These are phyloP conservation scores for Neopestalotiopsis rosae DNA, from an alignment of 2,329 filamentous ascomycete genomes.

Conservation along the genomic window DNA sequence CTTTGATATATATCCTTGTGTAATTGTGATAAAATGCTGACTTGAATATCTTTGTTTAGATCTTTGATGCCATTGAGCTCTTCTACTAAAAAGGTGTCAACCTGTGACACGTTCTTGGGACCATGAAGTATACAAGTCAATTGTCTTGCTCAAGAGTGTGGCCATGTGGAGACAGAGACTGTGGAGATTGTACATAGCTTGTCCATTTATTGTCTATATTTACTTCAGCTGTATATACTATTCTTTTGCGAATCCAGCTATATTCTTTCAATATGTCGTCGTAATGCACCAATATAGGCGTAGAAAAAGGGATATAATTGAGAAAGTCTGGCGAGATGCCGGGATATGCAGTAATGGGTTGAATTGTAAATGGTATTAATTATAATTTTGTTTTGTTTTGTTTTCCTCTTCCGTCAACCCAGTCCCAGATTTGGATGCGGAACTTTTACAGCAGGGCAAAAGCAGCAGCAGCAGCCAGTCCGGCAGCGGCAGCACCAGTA, in stretches of 20 bases:
- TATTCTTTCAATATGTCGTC: not conserved
- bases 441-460: not conserved
- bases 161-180: not conserved
- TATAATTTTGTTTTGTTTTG: not conserved
- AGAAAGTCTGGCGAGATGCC: not conserved
- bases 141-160: not conserved
- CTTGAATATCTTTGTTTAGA: constrained; percentile 18
- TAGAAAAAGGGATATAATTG: not conserved
- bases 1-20: not conserved
- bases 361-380: not conserved
- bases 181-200: constrained; percentile 4
- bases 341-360: not conserved
- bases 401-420: not conserved
- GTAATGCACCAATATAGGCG: not conserved
- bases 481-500: constrained; percentile 3
- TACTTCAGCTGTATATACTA: constrained; percentile 12
- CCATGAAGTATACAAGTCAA: not conserved
- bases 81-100: constrained; percentile 26
- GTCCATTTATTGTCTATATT: constrained; percentile 9
- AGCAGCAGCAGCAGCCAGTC: constrained; percentile 8
- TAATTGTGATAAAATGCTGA: not conserved
- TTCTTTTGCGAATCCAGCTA: not conserved
- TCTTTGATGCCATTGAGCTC: constrained; percentile 37
- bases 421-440: not conserved
- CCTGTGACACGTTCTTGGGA: not conserved